These are phyloP conservation scores for Clonostachys solani DNA, from an alignment of 2,329 filamentous ascomycete species.

Conservation along the genomic window DNA sequence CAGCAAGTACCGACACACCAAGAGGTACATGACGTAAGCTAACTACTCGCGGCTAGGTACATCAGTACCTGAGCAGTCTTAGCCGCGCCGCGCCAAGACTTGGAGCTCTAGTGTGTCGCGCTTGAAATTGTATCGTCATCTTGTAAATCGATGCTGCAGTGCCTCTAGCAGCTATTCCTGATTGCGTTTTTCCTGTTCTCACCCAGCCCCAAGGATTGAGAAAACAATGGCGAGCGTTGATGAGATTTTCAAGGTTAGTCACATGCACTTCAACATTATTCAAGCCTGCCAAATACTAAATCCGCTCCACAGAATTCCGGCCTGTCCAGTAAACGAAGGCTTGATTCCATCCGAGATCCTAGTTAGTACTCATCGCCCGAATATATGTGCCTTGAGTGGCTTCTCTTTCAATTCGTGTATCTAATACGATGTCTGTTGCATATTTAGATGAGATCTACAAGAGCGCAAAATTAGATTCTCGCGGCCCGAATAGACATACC, in stretches of 20 bases:
- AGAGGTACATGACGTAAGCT: too few species aligned
- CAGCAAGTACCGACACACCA: too few species aligned
- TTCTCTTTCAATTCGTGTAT: too few species aligned
- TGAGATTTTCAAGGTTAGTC: constrained; percentile 49
- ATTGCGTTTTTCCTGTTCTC: too few species aligned
- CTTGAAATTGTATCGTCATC: neutral
- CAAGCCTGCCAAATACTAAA: constrained; percentile 2
- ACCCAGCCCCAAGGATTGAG: too few species aligned
- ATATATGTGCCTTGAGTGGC: too few species aligned
- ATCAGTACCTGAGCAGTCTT: too few species aligned
- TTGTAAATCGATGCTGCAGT: too few species aligned
- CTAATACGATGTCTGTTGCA: neutral
- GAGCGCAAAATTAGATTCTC: constrained; percentile 46
- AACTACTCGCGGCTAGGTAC: too few species aligned
- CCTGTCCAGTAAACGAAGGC: constrained; percentile 56
- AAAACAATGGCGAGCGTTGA: constrained; percentile 50
- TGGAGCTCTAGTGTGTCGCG: too few species aligned
- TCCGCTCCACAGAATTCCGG: constrained; percentile 31
- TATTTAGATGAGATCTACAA: constrained; percentile 58
- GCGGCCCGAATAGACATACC: constrained; percentile 37
- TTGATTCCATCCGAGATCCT: constrained; percentile 57
- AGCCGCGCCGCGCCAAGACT: too few species aligned
- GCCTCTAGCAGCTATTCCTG: too few species aligned
- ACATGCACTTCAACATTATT: neutral
- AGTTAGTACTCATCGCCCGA: constrained; percentile 35